These are phyloP conservation scores for Chlamydomonas sp. DNA, from an alignment of 139 green algal species.

Conservation along the genomic window DNA sequence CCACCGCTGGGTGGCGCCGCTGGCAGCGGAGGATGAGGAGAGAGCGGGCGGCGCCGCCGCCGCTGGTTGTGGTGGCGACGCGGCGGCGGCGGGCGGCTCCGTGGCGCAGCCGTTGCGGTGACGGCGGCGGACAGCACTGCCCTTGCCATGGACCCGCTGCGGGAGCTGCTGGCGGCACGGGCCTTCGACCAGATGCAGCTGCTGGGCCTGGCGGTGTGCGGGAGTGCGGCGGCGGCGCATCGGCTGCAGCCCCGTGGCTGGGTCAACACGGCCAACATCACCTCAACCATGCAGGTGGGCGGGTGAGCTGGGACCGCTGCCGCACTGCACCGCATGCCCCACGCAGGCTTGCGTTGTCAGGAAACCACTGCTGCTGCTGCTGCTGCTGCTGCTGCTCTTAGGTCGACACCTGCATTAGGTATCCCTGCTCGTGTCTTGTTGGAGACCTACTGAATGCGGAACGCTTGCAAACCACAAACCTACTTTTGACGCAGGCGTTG, in stretches of 20 bases:
- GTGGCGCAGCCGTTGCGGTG: conserved; percentile 6
- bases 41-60: not conserved
- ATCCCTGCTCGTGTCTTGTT: too few relatives aligned
- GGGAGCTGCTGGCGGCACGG: conserved; percentile 11
- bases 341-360: not conserved
- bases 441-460: too few relatives aligned
- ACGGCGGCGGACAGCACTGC: conserved; percentile 13
- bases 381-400: not conserved
- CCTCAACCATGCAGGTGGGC: conserved; percentile 72
- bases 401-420: too few relatives aligned
- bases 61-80: too few relatives aligned
- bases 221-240: not conserved
- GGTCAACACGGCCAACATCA: conserved; percentile 86
- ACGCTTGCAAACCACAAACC: not conserved
- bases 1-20: conserved; percentile 7
- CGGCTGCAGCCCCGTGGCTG: conserved; percentile 71
- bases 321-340: not conserved
- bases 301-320: not conserved
- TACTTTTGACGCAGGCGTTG: conserved; percentile 64
- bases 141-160: not conserved
- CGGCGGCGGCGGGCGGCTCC: not conserved
- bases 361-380: not conserved
- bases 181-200: conserved; percentile 3
- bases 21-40: not conserved
- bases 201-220: not conserved